Evolutionary conservation across 495 filamentous ascomycete species (phyloP).

Genomic region (Rostrohypoxylon terebratum): DNA sequence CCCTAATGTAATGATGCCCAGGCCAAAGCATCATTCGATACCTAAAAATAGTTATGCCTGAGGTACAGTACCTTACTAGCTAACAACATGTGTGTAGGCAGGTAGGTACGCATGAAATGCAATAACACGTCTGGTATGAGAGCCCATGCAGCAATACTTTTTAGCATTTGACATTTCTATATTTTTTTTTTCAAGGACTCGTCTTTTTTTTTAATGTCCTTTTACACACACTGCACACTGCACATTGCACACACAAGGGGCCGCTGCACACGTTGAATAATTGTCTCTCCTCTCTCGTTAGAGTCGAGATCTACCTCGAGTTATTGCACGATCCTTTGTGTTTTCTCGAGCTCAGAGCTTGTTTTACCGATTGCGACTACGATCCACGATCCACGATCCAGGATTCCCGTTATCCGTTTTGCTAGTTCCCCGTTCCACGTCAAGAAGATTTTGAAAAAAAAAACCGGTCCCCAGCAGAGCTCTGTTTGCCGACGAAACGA

Average conservation of each 20-base stretch:
- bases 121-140: slow-evolving; percentile 41
- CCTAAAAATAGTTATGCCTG: slow-evolving; percentile 5
- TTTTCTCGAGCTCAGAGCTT: slow-evolving; percentile 17
- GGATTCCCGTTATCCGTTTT: not conserved
- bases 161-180: slow-evolving; percentile 42
- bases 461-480: slow-evolving; percentile 7
- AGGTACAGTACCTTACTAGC: slow-evolving; percentile 24
- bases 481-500: slow-evolving; percentile 25
- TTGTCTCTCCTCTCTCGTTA: slow-evolving; percentile 19
- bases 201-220: slow-evolving; percentile 29
- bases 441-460: slow-evolving; percentile 25
- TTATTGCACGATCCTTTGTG: slow-evolving; percentile 17
- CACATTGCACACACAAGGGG: slow-evolving; percentile 5
- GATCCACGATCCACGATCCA: slow-evolving; percentile 30
- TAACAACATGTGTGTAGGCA: not conserved
- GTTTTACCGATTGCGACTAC: slow-evolving; percentile 25
- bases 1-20: slow-evolving; percentile 6
- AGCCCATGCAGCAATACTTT: slow-evolving; percentile 12
- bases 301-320: slow-evolving; percentile 8
- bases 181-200: slow-evolving; percentile 42
- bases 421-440: slow-evolving; percentile 4
- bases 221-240: slow-evolving; percentile 30
- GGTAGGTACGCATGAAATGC: slow-evolving; percentile 40
- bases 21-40: slow-evolving; percentile 3
- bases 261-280: slow-evolving; percentile 35